Conservation (phyloP, 2,329 filamentous ascomycete species). For the Apiospora phragmitis region DNA sequence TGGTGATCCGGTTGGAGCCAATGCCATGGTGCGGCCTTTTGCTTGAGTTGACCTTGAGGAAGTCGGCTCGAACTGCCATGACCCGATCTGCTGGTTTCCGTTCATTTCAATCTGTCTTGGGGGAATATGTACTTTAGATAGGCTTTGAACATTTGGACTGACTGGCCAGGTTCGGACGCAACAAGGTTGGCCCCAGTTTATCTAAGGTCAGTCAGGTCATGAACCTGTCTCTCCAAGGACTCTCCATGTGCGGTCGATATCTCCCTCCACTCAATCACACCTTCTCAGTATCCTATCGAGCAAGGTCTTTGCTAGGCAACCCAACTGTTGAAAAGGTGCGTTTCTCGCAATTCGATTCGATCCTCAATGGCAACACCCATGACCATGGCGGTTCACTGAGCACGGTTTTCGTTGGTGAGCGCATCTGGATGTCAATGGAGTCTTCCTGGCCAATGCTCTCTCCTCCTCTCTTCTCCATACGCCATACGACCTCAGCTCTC, state of each 20-base stretch:
- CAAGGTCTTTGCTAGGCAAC: neutral
- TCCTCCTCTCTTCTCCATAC: neutral
- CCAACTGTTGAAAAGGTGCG: neutral
- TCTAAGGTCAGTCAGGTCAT: neutral
- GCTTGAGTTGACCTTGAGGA: neutral
- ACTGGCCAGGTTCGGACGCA: neutral
- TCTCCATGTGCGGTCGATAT: neutral
- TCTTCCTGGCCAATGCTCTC: neutral
- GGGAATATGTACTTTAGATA: no score
- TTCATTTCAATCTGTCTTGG: neutral
- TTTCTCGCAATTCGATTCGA: neutral
- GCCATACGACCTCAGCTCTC: neutral
- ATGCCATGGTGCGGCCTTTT: neutral
- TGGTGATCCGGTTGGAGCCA: neutral
- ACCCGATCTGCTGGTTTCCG: neutral
- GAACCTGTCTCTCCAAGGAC: neutral
- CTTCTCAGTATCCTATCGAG: neutral
- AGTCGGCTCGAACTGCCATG: neutral
- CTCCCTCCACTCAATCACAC: neutral
- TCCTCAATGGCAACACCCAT: neutral
- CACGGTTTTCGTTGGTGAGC: neutral
- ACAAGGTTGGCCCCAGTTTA: neutral
- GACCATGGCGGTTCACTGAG: neutral
- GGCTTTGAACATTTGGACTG: neutral
- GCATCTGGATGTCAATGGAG: neutral